Conservation (phyloP, 2,329 filamentous ascomycete genomes). For the Fusarium albidum region DNA sequence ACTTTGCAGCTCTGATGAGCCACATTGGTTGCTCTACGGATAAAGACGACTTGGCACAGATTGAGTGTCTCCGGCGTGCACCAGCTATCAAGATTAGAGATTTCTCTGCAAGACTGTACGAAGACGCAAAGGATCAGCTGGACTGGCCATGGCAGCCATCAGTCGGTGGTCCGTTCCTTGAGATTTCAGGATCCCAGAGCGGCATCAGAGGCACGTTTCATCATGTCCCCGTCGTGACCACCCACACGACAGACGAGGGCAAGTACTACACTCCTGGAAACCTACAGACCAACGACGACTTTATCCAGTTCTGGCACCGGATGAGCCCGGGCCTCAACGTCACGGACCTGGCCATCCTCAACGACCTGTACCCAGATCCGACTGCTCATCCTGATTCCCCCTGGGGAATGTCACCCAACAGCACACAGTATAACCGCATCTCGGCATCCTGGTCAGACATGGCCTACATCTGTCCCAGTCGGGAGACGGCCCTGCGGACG, state of each 20-base stretch:
- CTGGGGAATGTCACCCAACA: conserved; percentile 8
- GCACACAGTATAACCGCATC: conserved; percentile 14
- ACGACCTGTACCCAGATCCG: conserved; percentile 4
- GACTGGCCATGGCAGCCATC: conserved; percentile 17
- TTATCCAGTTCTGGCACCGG: conserved; percentile 11
- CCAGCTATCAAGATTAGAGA: conserved; percentile 4
- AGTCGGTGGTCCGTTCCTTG: conserved; percentile 2
- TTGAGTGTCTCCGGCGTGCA: neutral
- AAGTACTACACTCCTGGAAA: conserved; percentile 11
- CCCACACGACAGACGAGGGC: conserved; percentile 4
- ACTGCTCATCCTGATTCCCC: conserved; percentile 3
- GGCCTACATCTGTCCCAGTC: conserved; percentile 13
- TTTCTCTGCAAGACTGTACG: conserved; percentile 1
- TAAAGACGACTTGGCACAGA: neutral
- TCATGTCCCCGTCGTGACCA: conserved; percentile 7
- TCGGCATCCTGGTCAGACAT: conserved; percentile 17
- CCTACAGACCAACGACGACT: conserved; percentile 12
- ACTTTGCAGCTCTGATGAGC: conserved; percentile 1
- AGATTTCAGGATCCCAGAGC: conserved; percentile 2
- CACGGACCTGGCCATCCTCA: conserved; percentile 6
- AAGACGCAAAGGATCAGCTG: conserved; percentile 9
- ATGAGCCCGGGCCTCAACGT: conserved; percentile 9
- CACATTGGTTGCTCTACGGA: neutral
- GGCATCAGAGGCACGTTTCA: neutral
- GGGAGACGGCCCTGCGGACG: neutral